phyloP scores from a whole-genome alignment of 805 yeast genomes.

The Cyberlindnera veronae region DNA sequence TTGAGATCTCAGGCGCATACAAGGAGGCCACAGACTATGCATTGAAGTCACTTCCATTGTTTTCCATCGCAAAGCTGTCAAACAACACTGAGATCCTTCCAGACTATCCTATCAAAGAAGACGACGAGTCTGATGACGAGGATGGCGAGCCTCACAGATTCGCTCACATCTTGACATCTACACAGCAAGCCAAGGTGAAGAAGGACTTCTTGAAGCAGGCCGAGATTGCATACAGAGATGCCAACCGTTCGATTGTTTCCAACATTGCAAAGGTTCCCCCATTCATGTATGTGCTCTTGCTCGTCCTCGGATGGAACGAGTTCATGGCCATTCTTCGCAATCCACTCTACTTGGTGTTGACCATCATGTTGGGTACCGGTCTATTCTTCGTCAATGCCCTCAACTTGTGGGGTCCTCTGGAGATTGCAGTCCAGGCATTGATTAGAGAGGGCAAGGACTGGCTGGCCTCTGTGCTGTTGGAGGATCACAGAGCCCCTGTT shows the following conservation, averaged over 20 bases:
- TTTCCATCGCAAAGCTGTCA: constrained; percentile 48
- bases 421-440: constrained; percentile 55
- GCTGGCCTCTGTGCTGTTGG: constrained; percentile 55
- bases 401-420: constrained; percentile 76
- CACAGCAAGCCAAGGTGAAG: constrained; percentile 54
- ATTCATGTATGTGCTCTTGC: constrained; percentile 69
- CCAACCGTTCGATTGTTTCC: constrained; percentile 80
- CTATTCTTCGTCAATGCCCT: constrained; percentile 64
- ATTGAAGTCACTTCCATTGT: constrained; percentile 50
- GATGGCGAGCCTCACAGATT: constrained; percentile 42
- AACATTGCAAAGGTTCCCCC: constrained; percentile 78
- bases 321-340: constrained; percentile 82
- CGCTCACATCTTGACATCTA: constrained; percentile 52
- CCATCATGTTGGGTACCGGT: constrained; percentile 55
- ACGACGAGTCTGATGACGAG: constrained; percentile 39
- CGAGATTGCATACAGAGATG: constrained; percentile 78
- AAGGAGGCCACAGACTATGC: constrained; percentile 58
- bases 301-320: constrained; percentile 93
- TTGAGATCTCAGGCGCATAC: constrained; percentile 68
- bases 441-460: constrained; percentile 50
- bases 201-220: constrained; percentile 67
- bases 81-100: constrained; percentile 60
- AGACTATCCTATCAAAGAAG: constrained; percentile 42
- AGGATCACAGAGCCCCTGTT: constrained; percentile 43
- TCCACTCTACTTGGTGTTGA: constrained; percentile 72